Evolutionary conservation across 169 alveolate genomes (phyloP).

Genomic region (Plasmodium relictum): DNA sequence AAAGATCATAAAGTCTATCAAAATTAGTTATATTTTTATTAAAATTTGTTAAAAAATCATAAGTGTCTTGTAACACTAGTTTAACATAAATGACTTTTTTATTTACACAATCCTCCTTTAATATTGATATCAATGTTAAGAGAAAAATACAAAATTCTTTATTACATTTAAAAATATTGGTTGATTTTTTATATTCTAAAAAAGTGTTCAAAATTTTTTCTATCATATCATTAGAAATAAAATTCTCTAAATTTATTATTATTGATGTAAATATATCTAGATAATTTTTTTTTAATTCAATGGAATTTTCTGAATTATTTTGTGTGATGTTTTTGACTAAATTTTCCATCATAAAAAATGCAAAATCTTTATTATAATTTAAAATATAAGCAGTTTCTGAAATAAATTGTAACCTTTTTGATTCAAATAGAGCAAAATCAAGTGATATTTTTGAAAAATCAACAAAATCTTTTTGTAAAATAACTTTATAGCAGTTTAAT

Average conservation of each 20-base stretch:
- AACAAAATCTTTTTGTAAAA: slow-evolving; percentile 31
- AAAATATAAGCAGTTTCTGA: slow-evolving; percentile 40
- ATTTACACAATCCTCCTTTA: slow-evolving; percentile 11
- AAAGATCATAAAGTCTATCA: slow-evolving; percentile 8
- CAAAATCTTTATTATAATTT: slow-evolving; percentile 58
- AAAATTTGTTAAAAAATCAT: slow-evolving; percentile 3
- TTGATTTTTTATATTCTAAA: slow-evolving; percentile 17
- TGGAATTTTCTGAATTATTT: background rate
- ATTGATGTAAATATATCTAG: slow-evolving; percentile 54
- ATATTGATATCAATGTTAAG: slow-evolving; percentile 21
- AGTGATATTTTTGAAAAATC: slow-evolving; percentile 9
- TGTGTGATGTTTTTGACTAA: slow-evolving; percentile 25
- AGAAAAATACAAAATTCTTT: slow-evolving; percentile 33
- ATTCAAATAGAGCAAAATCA: slow-evolving; percentile 29
- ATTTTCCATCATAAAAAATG: slow-evolving; percentile 56
- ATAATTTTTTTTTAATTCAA: slow-evolving; percentile 55
- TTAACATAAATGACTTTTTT: slow-evolving; percentile 4
- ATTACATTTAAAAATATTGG: slow-evolving; percentile 19
- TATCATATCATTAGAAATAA: slow-evolving; percentile 38
- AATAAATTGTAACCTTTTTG: slow-evolving; percentile 46
- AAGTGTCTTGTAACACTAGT: slow-evolving; percentile 6
- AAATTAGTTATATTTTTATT: background rate
- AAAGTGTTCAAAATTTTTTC: slow-evolving; percentile 36
- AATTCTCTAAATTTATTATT: slow-evolving; percentile 16
- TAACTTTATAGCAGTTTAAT: slow-evolving; percentile 23